phyloP scores from a whole-genome alignment of 192 early-diverging fungal species.

The Phycomyces blakesleeanus region DNA sequence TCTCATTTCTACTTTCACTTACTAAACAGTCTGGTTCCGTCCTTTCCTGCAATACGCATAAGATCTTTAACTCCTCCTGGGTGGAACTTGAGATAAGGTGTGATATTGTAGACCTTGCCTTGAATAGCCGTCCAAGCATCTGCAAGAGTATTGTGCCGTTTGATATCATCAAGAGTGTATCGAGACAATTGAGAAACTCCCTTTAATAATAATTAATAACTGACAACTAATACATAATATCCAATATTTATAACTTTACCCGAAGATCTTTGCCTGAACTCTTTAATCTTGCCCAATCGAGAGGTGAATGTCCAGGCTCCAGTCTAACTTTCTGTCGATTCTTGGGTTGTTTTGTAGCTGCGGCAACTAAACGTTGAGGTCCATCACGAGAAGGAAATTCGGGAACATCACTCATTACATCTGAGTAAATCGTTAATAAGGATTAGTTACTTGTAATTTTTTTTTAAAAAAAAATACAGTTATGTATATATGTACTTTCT shows the following conservation, averaged over 20 bases:
- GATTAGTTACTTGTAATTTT: no score
- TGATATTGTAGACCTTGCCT: conserved; percentile 91
- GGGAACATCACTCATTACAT: conserved; percentile 17
- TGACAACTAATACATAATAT: no score
- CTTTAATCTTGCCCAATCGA: conserved; percentile 91
- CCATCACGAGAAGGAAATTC: conserved; percentile 37
- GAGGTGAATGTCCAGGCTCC: conserved; percentile 81
- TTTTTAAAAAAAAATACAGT: no score
- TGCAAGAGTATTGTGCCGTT: conserved; percentile 66
- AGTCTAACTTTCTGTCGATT: conserved; percentile 74
- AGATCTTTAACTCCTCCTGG: conserved; percentile 82
- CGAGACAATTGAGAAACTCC: conserved; percentile 52
- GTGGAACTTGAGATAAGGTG: conserved; percentile 85
- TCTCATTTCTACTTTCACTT: conserved; percentile 18
- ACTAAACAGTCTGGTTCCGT: conserved; percentile 87
- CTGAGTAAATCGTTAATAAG: not conserved
- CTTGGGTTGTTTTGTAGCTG: conserved; percentile 32
- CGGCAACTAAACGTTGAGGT: conserved; percentile 35
- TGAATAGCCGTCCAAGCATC: conserved; percentile 89
- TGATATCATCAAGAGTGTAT: conserved; percentile 71
- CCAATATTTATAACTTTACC: no score
- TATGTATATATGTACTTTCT: no score
- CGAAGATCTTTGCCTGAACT: conserved; percentile 68
- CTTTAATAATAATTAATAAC: no score
- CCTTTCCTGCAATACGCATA: conserved; percentile 85